A percentile compares a stretch with the other conserved stretches of the same genome.
Conservation (phyloP, 441 rosid genomes). For the Arabidopsis hybrid region DNA sequence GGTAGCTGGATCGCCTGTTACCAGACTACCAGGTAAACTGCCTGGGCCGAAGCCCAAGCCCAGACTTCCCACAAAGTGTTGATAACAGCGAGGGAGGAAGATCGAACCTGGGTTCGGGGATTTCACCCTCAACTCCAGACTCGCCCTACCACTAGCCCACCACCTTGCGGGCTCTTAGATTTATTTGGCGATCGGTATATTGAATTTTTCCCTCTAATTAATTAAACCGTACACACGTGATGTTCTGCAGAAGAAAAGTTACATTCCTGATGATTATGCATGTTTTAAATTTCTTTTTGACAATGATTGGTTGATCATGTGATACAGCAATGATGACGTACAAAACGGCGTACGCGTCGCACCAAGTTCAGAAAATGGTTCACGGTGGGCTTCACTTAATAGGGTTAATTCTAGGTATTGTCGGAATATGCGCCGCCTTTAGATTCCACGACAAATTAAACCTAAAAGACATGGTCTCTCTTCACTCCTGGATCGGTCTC, state of each 20-base stretch:
- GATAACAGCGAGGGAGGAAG: too few species aligned
- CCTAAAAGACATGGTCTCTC: constrained; percentile 54
- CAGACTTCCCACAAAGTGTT: too few species aligned
- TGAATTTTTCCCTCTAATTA: neutral
- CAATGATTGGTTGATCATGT: neutral
- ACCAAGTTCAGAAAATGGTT: constrained; percentile 52
- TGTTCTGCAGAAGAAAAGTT: neutral
- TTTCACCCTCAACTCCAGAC: too few species aligned
- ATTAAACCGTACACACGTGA: constrained; percentile 8
- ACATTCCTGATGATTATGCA: constrained; percentile 1
- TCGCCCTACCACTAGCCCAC: too few species aligned
- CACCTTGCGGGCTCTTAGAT: too few species aligned
- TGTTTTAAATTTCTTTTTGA: neutral
- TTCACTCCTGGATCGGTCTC: constrained; percentile 93
- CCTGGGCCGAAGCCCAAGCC: too few species aligned
- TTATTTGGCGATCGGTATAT: neutral
- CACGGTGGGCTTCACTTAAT: constrained; percentile 69
- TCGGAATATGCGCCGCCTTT: constrained; percentile 81
- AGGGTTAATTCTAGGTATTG: constrained; percentile 64
- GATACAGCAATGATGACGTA: constrained; percentile 84
- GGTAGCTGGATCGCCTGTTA: too few species aligned
- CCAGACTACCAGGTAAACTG: too few species aligned
- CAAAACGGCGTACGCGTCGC: constrained; percentile 55
- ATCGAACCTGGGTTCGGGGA: too few species aligned
- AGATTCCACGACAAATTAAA: constrained; percentile 65